phyloP scores from a whole-genome alignment of 1,284 basidiomycete species.

The Microbotryomycetes sp. region DNA sequence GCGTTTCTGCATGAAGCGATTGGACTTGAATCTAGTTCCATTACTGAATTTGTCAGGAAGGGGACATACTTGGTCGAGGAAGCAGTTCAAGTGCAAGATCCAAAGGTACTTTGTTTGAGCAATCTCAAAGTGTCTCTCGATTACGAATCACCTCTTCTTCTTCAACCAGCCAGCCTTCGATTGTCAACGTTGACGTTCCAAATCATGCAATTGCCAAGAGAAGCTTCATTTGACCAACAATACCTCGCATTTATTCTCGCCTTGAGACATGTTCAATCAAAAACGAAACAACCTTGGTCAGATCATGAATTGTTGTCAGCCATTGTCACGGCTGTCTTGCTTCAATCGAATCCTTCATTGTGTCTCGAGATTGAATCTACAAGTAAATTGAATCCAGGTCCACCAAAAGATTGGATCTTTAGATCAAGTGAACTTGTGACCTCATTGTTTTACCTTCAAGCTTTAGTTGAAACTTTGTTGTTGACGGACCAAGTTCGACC shows the following conservation, averaged over 20 bases:
- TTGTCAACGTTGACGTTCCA: neutral
- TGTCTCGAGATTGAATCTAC: neutral
- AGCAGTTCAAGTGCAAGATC: neutral
- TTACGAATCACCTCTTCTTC: neutral
- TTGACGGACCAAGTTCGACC: neutral
- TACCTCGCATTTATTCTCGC: constrained; percentile 14
- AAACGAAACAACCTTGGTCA: constrained; percentile 14
- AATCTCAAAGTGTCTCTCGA: neutral
- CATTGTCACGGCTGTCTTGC: constrained; percentile 12
- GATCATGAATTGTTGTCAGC: constrained; percentile 7
- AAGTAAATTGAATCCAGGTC: neutral
- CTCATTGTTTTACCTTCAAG: neutral
- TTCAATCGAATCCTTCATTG: constrained; percentile 1
- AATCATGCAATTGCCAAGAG: neutral
- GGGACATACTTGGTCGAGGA: constrained; percentile 2
- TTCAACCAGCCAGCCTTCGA: neutral
- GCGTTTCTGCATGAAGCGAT: constrained; percentile 60
- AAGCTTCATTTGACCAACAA: neutral
- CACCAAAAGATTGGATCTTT: neutral
- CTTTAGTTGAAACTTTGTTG: neutral
- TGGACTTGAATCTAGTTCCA: constrained; percentile 45
- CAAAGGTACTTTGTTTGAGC: neutral
- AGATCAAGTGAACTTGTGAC: neutral
- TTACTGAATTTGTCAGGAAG: constrained; percentile 21
- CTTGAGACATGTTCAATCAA: constrained; percentile 16